Base-by-base conservation (phyloP, 495 filamentous ascomycete genomes). In the Talaromyces ruber region DNA sequence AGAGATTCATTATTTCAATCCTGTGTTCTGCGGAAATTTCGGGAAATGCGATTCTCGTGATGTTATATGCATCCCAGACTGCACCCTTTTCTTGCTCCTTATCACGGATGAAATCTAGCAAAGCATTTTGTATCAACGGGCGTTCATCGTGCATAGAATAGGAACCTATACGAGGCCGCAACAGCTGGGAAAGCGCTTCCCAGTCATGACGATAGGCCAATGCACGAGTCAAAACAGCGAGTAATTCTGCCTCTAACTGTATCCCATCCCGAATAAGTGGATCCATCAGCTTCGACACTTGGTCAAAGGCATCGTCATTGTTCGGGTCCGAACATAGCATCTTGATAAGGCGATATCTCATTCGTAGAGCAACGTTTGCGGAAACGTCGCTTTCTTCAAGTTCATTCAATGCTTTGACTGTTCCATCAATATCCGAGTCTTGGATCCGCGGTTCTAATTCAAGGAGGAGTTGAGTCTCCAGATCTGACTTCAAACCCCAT, bases 21-120 rank as follows among this genome's bases (percentile, higher is more conserved):
- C 93, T 87, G 47, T 81, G 76, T 14, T 73, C 72, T 1, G 82
- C 76, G 1, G 79, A 73, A 0, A 84, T 84, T 69, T 97, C 93
- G 9, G 88, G 84, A 77, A 97, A 97, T 64, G 89, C 83, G 29
- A 88, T 76, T 29, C 85, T 84, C 26, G 94, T 69, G 14, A 97
- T 80, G 29, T 83, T 80, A 74, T 98, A 98, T 11, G 84, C 83
- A 61, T 92, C 88, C 94, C 93, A 98, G 3, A 82, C 78, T 21
- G 79, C 81, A 4, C 84, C 80, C 4, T 79, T 85, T 60, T 80
- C 84, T 64, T 84, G 86, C 4, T 70, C 70, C 25, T 66, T 75
- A 62, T 93, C 84, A 21, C 88, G 67, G 65, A 84, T 85, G 74
- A 87, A 91, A 2, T 82, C 68, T 11, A 88, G 74, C 18, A 98